Base-by-base conservation (phyloP, 805 yeast species). In the Zygoascus bituminiphila region DNA sequence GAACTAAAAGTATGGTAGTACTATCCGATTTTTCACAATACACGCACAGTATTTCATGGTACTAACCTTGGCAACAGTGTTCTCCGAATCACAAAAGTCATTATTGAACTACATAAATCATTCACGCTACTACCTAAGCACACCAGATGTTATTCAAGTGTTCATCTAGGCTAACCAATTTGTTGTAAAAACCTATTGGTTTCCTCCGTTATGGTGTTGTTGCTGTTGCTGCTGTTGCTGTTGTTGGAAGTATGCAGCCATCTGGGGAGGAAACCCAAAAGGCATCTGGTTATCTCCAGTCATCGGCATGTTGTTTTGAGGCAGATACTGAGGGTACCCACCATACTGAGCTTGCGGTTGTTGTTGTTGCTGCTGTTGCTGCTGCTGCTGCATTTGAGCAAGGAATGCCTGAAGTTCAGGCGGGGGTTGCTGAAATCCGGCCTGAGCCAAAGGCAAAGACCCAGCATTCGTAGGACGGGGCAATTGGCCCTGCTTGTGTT, bases 161-260 rank as follows among this genome's bases (percentile, higher is more conserved):
- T n/a, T n/a, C n/a, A n/a, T n/a, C n/a, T n/a, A n/a, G n/a, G n/a
- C n/a, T n/a, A n/a, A n/a, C n/a, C n/a, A n/a, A n/a, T n/a, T n/a
- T n/a, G n/a, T n/a, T n/a, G n/a, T n/a, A n/a, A n/a, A n/a, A n/a
- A n/a, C n/a, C n/a, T n/a, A n/a, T n/a, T n/a, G n/a, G n/a, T n/a
- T 25, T 25, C 29, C 29, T 8, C 29, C 29, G 10, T 25, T 25
- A 10, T 25, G 33, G 10, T 29, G 33, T 29, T 29, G 33, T 15
- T 29, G 33, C 47, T 49, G 57, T 17, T 51, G 55, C 26, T 53
- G 57, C 45, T 55, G 58, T 33, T 52, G 55, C 29, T 54, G 58
- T 21, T 54, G 58, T 19, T 49, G 53, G 44, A 54, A 50, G 19
- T 37, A 39, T 10, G 55, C 54, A 21, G 54, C 55, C 54, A 55